Conservation (phyloP, 2,329 filamentous ascomycete species). For the Teratosphaeria viscida region DNA sequence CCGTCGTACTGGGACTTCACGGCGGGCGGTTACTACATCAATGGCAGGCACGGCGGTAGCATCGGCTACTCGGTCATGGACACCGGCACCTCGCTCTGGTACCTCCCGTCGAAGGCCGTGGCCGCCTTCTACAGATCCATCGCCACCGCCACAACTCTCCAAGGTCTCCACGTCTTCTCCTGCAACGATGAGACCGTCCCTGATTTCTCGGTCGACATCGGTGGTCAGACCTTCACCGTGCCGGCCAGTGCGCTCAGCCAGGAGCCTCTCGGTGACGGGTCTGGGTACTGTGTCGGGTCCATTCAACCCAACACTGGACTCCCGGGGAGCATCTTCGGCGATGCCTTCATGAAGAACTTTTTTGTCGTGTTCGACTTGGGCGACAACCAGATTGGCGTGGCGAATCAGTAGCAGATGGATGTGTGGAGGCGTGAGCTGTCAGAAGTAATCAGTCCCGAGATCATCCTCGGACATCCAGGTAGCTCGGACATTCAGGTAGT, state of each 20-base stretch:
- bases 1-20: constrained; percentile 54
- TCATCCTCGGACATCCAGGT: not conserved
- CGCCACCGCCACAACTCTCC: constrained; percentile 32
- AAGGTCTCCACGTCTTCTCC: constrained; percentile 48
- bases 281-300: constrained; percentile 58
- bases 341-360: constrained; percentile 61
- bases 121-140: constrained; percentile 51
- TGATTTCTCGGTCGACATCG: constrained; percentile 43
- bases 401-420: constrained; percentile 32
- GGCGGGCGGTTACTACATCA: constrained; percentile 46
- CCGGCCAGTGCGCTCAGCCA: constrained; percentile 48
- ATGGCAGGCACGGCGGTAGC: constrained; percentile 35
- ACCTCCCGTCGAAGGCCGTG: constrained; percentile 46
- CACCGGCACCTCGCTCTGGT: constrained; percentile 59
- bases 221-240: constrained; percentile 39
- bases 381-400: constrained; percentile 32
- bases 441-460: not conserved
- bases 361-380: constrained; percentile 60
- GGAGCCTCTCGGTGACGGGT: constrained; percentile 31
- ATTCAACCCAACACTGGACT: constrained; percentile 55
- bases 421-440: not conserved
- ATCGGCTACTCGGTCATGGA: constrained; percentile 52
- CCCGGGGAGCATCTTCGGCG: constrained; percentile 60
- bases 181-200: constrained; percentile 40
- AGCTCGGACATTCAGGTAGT: not conserved